Conservation (phyloP, 2,329 filamentous ascomycete species). For the Diaporthe sp. region DNA sequence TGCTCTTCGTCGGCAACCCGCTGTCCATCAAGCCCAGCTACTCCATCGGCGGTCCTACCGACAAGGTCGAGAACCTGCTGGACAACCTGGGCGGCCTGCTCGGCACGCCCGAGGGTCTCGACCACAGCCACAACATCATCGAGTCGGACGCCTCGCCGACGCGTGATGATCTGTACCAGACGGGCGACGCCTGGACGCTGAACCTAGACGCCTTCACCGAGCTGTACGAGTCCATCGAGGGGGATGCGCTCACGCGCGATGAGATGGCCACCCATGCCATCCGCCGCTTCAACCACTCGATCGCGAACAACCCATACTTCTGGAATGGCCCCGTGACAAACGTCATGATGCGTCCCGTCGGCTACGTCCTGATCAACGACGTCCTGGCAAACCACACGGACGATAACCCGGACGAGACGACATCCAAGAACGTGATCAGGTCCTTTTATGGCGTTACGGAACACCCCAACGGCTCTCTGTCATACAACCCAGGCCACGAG, state of each 20-base stretch:
- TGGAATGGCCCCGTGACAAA: constrained; percentile 44
- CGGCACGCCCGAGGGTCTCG: constrained; percentile 39
- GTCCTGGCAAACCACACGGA: constrained; percentile 42
- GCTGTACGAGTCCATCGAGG: constrained; percentile 36
- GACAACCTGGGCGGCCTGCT: constrained; percentile 34
- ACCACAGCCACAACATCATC: constrained; percentile 41
- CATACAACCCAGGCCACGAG: constrained; percentile 48
- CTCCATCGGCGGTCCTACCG: constrained; percentile 50
- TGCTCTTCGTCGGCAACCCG: constrained; percentile 55
- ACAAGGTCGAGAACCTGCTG: constrained; percentile 10
- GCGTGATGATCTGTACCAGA: constrained; percentile 40
- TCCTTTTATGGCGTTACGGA: constrained; percentile 45
- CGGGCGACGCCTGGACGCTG: constrained; percentile 38
- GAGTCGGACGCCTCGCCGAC: constrained; percentile 41
- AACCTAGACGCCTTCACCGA: constrained; percentile 39
- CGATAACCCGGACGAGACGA: constrained; percentile 47
- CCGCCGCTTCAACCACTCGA: constrained; percentile 53
- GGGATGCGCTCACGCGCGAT: constrained; percentile 17
- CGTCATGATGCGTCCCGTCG: constrained; percentile 42
- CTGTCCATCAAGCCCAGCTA: constrained; percentile 46
- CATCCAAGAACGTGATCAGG: constrained; percentile 49
- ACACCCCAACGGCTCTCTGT: constrained; percentile 39
- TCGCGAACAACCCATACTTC: constrained; percentile 45
- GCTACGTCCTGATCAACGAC: constrained; percentile 23
- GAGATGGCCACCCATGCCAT: constrained; percentile 52